These are phyloP conservation scores for Chytriomyces hyalinus DNA, from an alignment of 192 early-diverging fungal species.

Conservation along the genomic window DNA sequence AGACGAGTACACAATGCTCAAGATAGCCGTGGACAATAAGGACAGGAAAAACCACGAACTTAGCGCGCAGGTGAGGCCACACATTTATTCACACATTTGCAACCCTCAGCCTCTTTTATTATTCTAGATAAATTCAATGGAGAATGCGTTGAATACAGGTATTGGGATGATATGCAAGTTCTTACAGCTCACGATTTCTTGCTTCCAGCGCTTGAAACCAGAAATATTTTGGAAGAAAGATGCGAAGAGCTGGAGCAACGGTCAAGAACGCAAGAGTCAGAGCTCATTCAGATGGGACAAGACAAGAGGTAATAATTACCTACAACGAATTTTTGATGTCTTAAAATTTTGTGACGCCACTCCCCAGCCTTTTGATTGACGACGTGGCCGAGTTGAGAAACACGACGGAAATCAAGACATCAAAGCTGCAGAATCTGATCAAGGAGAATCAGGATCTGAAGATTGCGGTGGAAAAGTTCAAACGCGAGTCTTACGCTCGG, in stretches of 20 bases:
- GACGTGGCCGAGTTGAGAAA: slow-evolving; percentile 49
- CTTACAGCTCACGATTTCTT: neutral
- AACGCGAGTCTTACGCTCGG: slow-evolving; percentile 30
- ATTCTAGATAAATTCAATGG: slow-evolving; percentile 33
- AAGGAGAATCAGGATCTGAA: slow-evolving; percentile 39
- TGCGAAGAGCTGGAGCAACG: slow-evolving; percentile 41
- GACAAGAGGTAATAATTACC: slow-evolving; percentile 46
- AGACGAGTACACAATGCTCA: slow-evolving; percentile 48
- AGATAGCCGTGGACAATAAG: slow-evolving; percentile 47
- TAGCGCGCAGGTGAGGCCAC: slow-evolving; percentile 27
- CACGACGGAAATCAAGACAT: slow-evolving; percentile 33
- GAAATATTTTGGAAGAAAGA: slow-evolving; percentile 43
- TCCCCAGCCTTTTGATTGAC: slow-evolving; percentile 47
- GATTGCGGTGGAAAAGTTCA: slow-evolving; percentile 39
- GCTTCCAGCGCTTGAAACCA: slow-evolving; percentile 39
- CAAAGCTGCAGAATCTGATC: slow-evolving; percentile 31
- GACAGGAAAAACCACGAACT: slow-evolving; percentile 46
- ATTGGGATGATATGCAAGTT: neutral
- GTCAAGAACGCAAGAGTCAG: slow-evolving; percentile 29
- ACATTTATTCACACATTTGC: no score
- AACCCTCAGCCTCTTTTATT: neutral
- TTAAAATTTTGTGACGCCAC: neutral
- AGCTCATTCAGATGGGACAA: slow-evolving; percentile 49
- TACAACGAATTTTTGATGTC: neutral
- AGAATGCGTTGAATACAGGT: slow-evolving; percentile 34